phyloP scores from a whole-genome alignment of 2,329 filamentous ascomycete species.

The Atkinsonella hypoxylon region DNA sequence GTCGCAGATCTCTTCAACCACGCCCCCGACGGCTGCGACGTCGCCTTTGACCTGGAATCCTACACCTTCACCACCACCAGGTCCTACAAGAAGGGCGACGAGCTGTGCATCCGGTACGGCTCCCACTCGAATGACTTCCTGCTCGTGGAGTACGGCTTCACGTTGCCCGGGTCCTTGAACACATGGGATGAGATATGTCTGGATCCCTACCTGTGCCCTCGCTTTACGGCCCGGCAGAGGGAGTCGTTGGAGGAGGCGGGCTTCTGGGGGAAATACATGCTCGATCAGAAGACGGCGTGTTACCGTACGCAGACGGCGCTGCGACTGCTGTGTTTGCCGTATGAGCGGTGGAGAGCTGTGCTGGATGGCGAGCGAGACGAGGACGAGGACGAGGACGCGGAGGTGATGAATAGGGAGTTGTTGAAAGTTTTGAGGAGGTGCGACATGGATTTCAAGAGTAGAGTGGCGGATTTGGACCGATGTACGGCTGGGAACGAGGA shows the following conservation, averaged over 20 bases:
- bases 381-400: conserved; percentile 29
- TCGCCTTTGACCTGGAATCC: conserved; percentile 35
- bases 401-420: conserved; percentile 24
- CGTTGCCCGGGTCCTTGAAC: conserved; percentile 30
- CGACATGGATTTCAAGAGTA: conserved; percentile 19
- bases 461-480: conserved; percentile 18
- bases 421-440: conserved; percentile 26
- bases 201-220: conserved; percentile 33
- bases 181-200: conserved; percentile 38
- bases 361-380: conserved; percentile 36
- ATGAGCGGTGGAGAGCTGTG: conserved; percentile 28
- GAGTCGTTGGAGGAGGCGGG: conserved; percentile 29
- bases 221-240: conserved; percentile 22
- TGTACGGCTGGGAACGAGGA: conserved; percentile 19
- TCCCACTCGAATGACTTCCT: conserved; percentile 58
- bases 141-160: conserved; percentile 52
- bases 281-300: conserved; percentile 38
- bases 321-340: conserved; percentile 23
- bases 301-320: conserved; percentile 44
- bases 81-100: conserved; percentile 42
- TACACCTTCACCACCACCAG: conserved; percentile 43
- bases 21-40: conserved; percentile 35
- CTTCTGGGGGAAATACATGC: conserved; percentile 38
- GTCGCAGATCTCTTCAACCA: conserved; percentile 64
- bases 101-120: conserved; percentile 59